These are phyloP conservation scores for Begonia masoniana DNA, from an alignment of 306 rosid species.

Conservation along the genomic window DNA sequence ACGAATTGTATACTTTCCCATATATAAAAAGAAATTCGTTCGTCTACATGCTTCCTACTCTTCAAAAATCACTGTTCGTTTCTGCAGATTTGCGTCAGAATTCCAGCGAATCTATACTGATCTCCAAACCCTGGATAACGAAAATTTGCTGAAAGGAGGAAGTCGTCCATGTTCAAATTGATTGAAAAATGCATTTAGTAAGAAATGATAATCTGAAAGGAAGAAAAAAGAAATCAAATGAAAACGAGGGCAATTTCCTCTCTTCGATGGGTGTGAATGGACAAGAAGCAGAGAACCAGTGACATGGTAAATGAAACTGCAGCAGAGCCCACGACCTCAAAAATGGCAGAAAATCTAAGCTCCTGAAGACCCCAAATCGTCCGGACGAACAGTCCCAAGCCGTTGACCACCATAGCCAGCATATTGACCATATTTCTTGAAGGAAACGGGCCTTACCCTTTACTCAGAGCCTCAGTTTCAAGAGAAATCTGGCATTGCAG, in stretches of 20 bases:
- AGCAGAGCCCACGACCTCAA: conserved; percentile 31
- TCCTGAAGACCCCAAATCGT: conserved; percentile 58
- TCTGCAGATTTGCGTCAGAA: no score
- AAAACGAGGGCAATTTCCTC: conserved; percentile 5
- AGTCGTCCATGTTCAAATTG: not conserved
- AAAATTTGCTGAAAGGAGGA: not conserved
- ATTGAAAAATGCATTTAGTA: no score
- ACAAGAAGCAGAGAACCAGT: conserved; percentile 19
- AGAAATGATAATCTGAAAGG: no score
- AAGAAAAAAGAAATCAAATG: not conserved
- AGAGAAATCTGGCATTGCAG: no score
- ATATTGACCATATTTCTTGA: conserved; percentile 23
- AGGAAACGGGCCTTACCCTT: not conserved
- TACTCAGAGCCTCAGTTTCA: not conserved
- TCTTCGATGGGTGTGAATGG: not conserved
- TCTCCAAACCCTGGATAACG: not conserved
- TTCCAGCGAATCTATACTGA: not conserved
- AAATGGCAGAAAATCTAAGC: conserved; percentile 35
- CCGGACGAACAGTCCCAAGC: conserved; percentile 23
- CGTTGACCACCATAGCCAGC: conserved; percentile 23
- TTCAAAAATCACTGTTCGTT: no score
- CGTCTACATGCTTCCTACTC: no score
- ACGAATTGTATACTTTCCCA: not conserved
- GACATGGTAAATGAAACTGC: conserved; percentile 26
- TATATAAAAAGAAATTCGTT: no score